Evolutionary conservation across 208 protist genomes (phyloP).

Genomic region (Crithidia mellificae): DNA sequence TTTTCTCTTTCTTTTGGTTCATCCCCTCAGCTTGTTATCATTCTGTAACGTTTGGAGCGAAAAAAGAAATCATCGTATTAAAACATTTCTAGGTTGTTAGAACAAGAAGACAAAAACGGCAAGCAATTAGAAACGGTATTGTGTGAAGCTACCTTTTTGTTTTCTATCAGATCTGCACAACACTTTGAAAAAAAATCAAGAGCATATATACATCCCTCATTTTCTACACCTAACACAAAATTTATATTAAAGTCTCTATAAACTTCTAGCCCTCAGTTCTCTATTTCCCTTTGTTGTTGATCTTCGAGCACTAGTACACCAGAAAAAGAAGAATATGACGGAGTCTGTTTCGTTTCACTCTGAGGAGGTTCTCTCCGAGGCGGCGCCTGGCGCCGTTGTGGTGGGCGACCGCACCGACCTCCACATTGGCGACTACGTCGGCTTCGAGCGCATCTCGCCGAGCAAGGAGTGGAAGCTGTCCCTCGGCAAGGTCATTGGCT

Average conservation of each 20-base stretch:
- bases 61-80: not conserved
- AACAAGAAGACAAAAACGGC: not conserved
- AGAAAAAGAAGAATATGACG: conserved; percentile 1
- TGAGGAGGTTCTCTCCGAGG: conserved; percentile 12
- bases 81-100: too few species aligned
- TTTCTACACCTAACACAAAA: too few species aligned
- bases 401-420: conserved; percentile 37
- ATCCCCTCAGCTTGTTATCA: conserved; percentile 1
- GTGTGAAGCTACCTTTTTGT: too few species aligned
- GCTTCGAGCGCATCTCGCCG: conserved; percentile 63
- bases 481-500: conserved; percentile 61
- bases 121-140: too few species aligned
- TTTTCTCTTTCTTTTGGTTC: conserved; percentile 39
- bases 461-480: conserved; percentile 56
- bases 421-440: conserved; percentile 73
- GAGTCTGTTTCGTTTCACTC: conserved; percentile 14
- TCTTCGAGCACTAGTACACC: too few species aligned
- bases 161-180: too few species aligned
- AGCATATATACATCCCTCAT: too few species aligned
- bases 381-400: conserved; percentile 2
- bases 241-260: too few species aligned
- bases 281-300: not conserved
- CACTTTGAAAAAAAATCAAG: too few species aligned
- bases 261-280: too few species aligned
- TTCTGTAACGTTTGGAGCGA: not conserved